Conservation (phyloP, 768 basidiomycete species). For the Amanita rubescens region DNA sequence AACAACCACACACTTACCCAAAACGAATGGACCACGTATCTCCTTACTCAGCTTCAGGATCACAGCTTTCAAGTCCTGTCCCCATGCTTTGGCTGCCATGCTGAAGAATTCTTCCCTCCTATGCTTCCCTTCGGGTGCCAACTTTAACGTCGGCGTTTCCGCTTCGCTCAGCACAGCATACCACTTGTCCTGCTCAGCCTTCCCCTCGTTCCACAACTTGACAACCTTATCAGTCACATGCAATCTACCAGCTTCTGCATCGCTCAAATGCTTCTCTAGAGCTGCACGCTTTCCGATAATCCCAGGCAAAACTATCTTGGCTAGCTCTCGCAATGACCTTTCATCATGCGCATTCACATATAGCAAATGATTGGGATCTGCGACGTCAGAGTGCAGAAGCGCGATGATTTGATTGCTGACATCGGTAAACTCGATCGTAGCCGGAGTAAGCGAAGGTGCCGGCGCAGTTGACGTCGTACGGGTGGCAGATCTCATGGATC, state of each 20-base stretch:
- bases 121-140: slow-evolving; percentile 31
- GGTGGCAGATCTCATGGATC: slow-evolving; percentile 59
- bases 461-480: slow-evolving; percentile 67
- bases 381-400: slow-evolving; percentile 54
- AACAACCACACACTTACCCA: slow-evolving; percentile 35
- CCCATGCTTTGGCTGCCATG: slow-evolving; percentile 47
- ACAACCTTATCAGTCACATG: slow-evolving; percentile 57
- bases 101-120: slow-evolving; percentile 44
- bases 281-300: slow-evolving; percentile 43
- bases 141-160: slow-evolving; percentile 28
- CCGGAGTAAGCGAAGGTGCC: slow-evolving; percentile 70
- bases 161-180: slow-evolving; percentile 41
- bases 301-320: slow-evolving; percentile 31
- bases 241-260: slow-evolving; percentile 40
- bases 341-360: slow-evolving; percentile 54
- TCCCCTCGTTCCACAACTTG: slow-evolving; percentile 53
- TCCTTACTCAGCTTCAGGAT: slow-evolving; percentile 45
- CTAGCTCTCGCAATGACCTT: slow-evolving; percentile 41
- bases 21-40: slow-evolving; percentile 54
- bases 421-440: slow-evolving; percentile 66
- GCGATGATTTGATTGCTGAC: slow-evolving; percentile 46
- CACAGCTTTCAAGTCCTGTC: slow-evolving; percentile 35
- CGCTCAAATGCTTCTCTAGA: slow-evolving; percentile 41
- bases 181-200: slow-evolving; percentile 33
- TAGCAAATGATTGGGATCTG: slow-evolving; percentile 54